Evolutionary conservation across 805 yeast species (phyloP), one percentile per base, ranked within the genome.

Genomic region (Lachancea meyersii): DNA sequence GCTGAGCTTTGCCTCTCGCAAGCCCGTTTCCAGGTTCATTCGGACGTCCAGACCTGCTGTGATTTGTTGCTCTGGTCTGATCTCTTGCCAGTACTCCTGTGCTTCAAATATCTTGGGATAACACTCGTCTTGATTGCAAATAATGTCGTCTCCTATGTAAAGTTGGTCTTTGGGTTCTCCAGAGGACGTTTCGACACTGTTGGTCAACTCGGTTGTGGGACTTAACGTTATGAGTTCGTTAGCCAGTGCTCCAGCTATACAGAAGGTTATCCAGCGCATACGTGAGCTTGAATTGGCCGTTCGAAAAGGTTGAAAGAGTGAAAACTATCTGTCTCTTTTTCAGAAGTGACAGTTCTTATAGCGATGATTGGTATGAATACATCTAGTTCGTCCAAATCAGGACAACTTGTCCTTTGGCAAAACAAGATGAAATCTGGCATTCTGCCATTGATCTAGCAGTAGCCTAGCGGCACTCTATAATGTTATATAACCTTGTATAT

Each of bases 1-100:
- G 32, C 23, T 16, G 7, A 82, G 47, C 50, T 78, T 83, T 1
- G 95, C 96, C 60, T 82, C 84, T 52, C 73, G 77, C 21, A 65
- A 61, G 16, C 82, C 80, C 0, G 88, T 79, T n/a, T 81, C 86
- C 44, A 88, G 63, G 58, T 86, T 81, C 51, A 89, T 53, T 49
- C 86, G 70, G 10, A 88, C 77, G 60, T 85, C 89, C 23, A 59
- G 43, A 11, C 97, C 97, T 5, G 75, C 76, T 0, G 96, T 95
- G 3, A 89, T 71, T 6, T 74, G 71, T 54, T 86, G 96, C n/a
- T 80, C 87, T 37, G 75, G 80, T 50, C 65, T 70, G 4, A 89
- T 75, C 1, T 57, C 56, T 64, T 80, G 78, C 95, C 96, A 89
- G 49, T 82, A 76, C 1, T 57, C 47, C 0, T 79, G 63, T 1